Base-by-base conservation (phyloP, 1,139 yeast species). In the Pichia sp. region DNA sequence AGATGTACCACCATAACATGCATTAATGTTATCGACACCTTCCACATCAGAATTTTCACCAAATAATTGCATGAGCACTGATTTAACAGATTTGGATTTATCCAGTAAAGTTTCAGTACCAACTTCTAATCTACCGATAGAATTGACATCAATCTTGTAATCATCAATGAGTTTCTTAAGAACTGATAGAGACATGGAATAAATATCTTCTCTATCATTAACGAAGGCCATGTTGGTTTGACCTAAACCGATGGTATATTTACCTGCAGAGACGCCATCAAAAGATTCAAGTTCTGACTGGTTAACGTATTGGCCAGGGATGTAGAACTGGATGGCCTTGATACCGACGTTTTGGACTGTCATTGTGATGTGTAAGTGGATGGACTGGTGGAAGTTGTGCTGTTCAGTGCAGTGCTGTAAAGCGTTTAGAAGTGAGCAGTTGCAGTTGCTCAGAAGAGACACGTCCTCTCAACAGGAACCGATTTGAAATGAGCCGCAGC, bases 201-300 rank as follows among this genome's bases (percentile, higher is more conserved):
- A 88, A 53, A 87, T 87, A 57, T 93, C 99, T 66, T 93, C 97
- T 60, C 96, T 77, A 66, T 91, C 99, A 58, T 88, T 84, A 50
- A 91, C 97, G 55, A 86, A 91, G 19, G 94, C 76, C 98, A 93
- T 93, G 64, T 87, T 87, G 55, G 96, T 91, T 68, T 91, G 98
- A 47, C 98, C 98, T 45, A 93, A 74, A 34, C 99, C 99, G 61
- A 93, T 88, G 59, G 99, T 93, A 73, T 87, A 91, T 63, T 93
- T 93, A 41, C 99, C 99, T 41, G 84, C 70, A 20, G 97, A 77
- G 48, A 91, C 88, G 39, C 82, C 83, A 59, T 87, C 95, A 55
- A 65, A 77, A 52, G 73, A 67, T 64, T 93, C 99, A 50, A 93
- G 70, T 41, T 85, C 97, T 30, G 77, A 65, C 67, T 93, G 98